phyloP scores from a whole-genome alignment of 768 basidiomycete species.

The Lenzites betulinus region DNA sequence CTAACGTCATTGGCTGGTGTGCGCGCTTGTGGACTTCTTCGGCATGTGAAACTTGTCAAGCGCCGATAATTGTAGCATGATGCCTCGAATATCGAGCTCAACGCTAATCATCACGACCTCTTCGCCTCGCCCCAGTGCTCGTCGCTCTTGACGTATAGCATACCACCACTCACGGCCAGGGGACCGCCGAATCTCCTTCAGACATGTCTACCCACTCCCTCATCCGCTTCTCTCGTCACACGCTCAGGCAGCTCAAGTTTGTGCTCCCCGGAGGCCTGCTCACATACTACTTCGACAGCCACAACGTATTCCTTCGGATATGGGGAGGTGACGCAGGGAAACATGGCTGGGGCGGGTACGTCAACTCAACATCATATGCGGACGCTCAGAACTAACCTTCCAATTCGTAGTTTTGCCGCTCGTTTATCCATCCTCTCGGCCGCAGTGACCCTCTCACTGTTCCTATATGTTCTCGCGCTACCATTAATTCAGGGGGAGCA shows the following conservation, averaged over 20 bases:
- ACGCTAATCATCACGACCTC: conserved; percentile 13
- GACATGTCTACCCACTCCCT: conserved; percentile 24
- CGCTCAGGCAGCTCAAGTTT: conserved; percentile 71
- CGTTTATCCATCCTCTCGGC: conserved; percentile 56
- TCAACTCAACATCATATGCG: conserved; percentile 5
- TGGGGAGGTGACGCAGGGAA: conserved; percentile 36
- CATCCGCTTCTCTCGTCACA: conserved; percentile 47
- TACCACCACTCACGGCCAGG: neutral
- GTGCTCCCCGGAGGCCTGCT: conserved; percentile 67
- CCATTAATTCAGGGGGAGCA: conserved; percentile 69
- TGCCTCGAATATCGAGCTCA: neutral
- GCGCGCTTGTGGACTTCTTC: too few species aligned
- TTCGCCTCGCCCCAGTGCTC: neutral
- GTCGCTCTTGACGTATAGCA: neutral
- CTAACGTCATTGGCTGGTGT: neutral
- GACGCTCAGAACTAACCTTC: neutral
- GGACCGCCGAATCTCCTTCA: neutral
- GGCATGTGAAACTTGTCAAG: conserved; percentile 5
- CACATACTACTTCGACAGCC: conserved; percentile 64
- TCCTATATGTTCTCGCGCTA: conserved; percentile 68
- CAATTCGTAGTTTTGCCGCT: conserved; percentile 50
- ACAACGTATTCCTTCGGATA: conserved; percentile 50
- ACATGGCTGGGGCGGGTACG: conserved; percentile 58
- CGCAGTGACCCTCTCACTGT: conserved; percentile 63
- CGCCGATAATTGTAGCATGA: neutral